Evolutionary conservation across 768 basidiomycete species (phyloP), one percentile per base, ranked within the genome.

Genomic region (Gymnopilus dilepis): DNA sequence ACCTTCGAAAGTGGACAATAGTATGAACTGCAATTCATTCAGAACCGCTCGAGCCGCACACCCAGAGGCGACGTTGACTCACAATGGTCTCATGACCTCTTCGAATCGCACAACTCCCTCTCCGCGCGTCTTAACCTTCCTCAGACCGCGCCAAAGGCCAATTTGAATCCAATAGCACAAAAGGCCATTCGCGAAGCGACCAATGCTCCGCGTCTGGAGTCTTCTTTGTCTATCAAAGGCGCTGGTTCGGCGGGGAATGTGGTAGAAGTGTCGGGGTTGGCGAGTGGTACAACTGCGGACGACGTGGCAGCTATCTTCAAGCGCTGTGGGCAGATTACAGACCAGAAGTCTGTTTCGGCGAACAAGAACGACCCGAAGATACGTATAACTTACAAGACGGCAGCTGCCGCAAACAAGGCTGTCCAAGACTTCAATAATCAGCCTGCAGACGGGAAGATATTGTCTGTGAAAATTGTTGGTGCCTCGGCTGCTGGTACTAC

Each of bases 301-400:
- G 93, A 95, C 72, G 92, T 95, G 50, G 84, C 86, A 70, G 91
- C 92, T 24, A 94, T 94, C 57, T 95, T 95, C 81, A 88, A 89
- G 64, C 86, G 88, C 22, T 92, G 92, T 67, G 91, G 91, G 6
- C 76, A 84, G 19, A 86, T 91, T 63, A 81, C 84, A 31, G 78
- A 80, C 17, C 77, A 78, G 33, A 80, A 78, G 52, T 73, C 82
- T 17, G 65, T 78, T 12, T 65, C 70, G 52, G 70, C 66, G 67
- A 68, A 68, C 56, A 72, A 72, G 9, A 80, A 82, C 45, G 73
- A 76, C 21, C 83, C 89, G 13, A 73, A 79, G 3, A 89, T 94
- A 56, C 84, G 90, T 19, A 78, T 95, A 19, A 89, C 90, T 12
- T 91, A 91, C 80, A 89, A 91, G 69, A 77, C 79, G 19, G 75